Evolutionary conservation across 169 alveolate species (phyloP), one percentile per base, ranked within the genome.

Genomic region (Babesia microti): DNA sequence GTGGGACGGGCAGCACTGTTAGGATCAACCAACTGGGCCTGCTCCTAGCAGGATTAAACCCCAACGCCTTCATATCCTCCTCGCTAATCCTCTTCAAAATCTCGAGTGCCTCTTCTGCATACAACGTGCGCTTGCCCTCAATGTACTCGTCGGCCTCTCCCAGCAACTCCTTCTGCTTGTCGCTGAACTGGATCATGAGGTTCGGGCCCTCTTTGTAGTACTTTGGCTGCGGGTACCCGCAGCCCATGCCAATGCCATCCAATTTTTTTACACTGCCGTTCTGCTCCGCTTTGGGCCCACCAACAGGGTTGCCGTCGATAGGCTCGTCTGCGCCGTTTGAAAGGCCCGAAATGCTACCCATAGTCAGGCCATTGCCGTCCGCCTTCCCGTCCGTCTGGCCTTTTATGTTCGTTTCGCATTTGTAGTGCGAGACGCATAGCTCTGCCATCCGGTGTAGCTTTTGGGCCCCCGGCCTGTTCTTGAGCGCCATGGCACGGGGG

Each of bases 21-120:
- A 92, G 87, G 3, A 97, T 92, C 85, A 97, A 78, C 84, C 97
- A 90, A 11, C 91, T 83, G 1, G 99, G 99, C 29, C 82, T 71
- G 15, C 96, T 81, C 27, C 84, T 59, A 37, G 58, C 89, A 4
- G 97, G 94, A 35, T 84, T 81, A 76, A 95, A 92, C n/a, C 98
- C 98, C 47, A 95, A 75, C 32, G 83, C 52, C 32, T 59, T 58
- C 80, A 88, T 81, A 59, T 92, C 97, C 39, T 86, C 93, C 41
- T 73, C 85, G 11, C 89, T 34, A 14, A 93, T 92, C 42, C 81
- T 79, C 45, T 79, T 83, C 28, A 94, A 73, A 15, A 91, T 88
- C 41, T 78, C 78, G 34, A 66, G 59, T 6, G 91, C 94, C 54
- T 88, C 95, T 28, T 86, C 95, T 2, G 94, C 91, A 14, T 83